Conservation (phyloP, 352 stramenopile genomes). For the Pythium folliculosum region DNA sequence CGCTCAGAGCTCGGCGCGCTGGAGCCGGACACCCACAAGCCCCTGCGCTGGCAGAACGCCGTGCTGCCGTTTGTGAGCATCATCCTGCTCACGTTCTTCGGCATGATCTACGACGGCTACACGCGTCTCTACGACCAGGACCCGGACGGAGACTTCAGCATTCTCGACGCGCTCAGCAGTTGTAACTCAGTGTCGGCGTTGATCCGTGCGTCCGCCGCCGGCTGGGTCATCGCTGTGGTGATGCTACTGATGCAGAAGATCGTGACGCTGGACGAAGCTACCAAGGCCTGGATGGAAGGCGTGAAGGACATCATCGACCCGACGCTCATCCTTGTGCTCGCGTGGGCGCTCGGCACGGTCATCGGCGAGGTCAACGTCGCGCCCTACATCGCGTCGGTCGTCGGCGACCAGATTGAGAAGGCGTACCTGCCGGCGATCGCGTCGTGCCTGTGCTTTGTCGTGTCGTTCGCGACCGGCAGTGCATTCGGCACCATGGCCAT, state of each 20-base stretch:
- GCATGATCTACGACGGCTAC: conserved; percentile 88
- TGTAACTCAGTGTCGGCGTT: conserved; percentile 78
- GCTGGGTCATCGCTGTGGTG: conserved; percentile 71
- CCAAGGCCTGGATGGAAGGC: conserved; percentile 89
- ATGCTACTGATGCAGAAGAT: conserved; percentile 82
- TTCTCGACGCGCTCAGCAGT: conserved; percentile 77
- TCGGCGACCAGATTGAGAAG: conserved; percentile 72
- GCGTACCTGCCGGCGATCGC: conserved; percentile 82
- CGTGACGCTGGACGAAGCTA: conserved; percentile 84
- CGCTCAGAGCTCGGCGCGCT: conserved; percentile 63
- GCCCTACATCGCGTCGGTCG: conserved; percentile 76
- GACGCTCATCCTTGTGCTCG: conserved; percentile 87
- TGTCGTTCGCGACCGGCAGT: conserved; percentile 91
- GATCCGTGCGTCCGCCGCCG: conserved; percentile 75
- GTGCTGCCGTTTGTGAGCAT: conserved; percentile 84
- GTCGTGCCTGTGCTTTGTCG: conserved; percentile 84
- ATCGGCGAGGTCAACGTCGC: conserved; percentile 87
- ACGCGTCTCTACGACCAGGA: conserved; percentile 43
- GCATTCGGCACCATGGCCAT: conserved; percentile 92
- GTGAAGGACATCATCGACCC: conserved; percentile 92
- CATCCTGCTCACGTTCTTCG: conserved; percentile 81
- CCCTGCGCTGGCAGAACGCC: conserved; percentile 83
- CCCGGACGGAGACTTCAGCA: conserved; percentile 46
- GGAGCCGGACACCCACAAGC: conserved; percentile 71
- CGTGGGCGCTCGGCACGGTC: conserved; percentile 86